Percentiles rank a stretch among this genome's conserved stretches.
phyloP scores from a whole-genome alignment of 164 flowering plant genomes.

The Magnolia changhungtana region DNA sequence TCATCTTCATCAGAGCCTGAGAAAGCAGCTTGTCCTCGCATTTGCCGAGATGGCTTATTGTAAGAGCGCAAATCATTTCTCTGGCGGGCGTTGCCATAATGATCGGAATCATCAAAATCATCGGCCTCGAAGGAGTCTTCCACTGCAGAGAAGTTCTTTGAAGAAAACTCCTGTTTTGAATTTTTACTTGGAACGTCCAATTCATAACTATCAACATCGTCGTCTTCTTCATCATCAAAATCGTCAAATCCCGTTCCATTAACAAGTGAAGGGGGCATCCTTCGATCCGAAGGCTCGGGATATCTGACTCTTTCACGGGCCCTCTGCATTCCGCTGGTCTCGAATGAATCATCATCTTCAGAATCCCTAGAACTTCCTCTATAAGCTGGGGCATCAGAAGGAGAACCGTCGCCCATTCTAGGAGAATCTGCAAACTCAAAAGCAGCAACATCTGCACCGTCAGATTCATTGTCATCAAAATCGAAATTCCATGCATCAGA shows the following conservation, averaged over 20 bases:
- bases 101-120: slow-evolving; percentile 26
- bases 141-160: slow-evolving; percentile 38
- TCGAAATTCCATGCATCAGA: slow-evolving; percentile 94
- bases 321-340: slow-evolving; percentile 20
- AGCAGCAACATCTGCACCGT: slow-evolving; percentile 98
- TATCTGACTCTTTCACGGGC: slow-evolving; percentile 25
- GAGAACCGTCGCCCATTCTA: slow-evolving; percentile 35
- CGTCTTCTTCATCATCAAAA: slow-evolving; percentile 85
- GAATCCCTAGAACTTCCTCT: slow-evolving; percentile 21
- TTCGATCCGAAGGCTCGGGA: slow-evolving; percentile 24
- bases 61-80: slow-evolving; percentile 15
- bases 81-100: slow-evolving; percentile 6
- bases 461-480: slow-evolving; percentile 96
- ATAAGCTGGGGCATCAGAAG: slow-evolving; percentile 23
- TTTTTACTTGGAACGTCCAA: slow-evolving; percentile 38
- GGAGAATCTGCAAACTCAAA: slow-evolving; percentile 92
- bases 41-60: slow-evolving; percentile 24
- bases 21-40: slow-evolving; percentile 22
- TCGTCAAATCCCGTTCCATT: slow-evolving; percentile 74
- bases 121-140: slow-evolving; percentile 54
- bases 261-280: slow-evolving; percentile 6
- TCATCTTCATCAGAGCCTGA: slow-evolving; percentile 37
- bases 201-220: slow-evolving; percentile 83
- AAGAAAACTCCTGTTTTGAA: slow-evolving; percentile 27
- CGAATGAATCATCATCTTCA: slow-evolving; percentile 33